A percentile compares a stretch with the other conserved stretches of the same genome.
These are phyloP conservation scores for Curvularia hawaiiensis DNA, from an alignment of 2,329 filamentous ascomycete genomes.

Conservation along the genomic window DNA sequence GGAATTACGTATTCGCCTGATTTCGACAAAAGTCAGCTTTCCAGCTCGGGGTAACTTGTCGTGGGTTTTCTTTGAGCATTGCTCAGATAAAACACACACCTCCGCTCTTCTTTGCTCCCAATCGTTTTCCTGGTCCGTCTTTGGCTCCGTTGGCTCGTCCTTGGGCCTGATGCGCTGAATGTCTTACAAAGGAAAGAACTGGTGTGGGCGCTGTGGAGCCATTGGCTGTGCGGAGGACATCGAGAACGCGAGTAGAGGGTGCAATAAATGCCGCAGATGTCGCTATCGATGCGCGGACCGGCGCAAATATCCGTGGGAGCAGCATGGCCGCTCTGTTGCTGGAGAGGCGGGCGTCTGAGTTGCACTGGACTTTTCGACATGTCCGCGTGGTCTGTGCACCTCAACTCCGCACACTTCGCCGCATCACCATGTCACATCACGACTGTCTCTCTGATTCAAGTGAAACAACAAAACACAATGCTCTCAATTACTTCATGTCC, in stretches of 20 bases:
- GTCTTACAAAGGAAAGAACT: constrained; percentile 57
- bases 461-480: background rate
- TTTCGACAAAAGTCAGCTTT: constrained; percentile 1
- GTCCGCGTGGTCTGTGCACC: constrained; percentile 19
- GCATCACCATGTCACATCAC: background rate
- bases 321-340: constrained; percentile 43
- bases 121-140: constrained; percentile 78
- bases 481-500: background rate
- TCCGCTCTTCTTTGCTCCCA: constrained; percentile 92
- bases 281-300: constrained; percentile 40
- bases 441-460: background rate
- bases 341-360: constrained; percentile 13
- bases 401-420: constrained; percentile 7
- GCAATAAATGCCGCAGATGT: constrained; percentile 26
- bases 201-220: constrained; percentile 38
- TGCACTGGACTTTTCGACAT: constrained; percentile 35
- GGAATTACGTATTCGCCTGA: constrained; percentile 89
- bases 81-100: constrained; percentile 55
- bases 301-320: constrained; percentile 47
- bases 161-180: constrained; percentile 69
- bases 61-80: background rate
- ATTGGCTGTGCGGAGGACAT: constrained; percentile 41
- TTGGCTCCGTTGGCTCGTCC: constrained; percentile 72
- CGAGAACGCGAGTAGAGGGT: constrained; percentile 38
- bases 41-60: background rate